phyloP scores from a whole-genome alignment of 495 filamentous ascomycete genomes.

The Pseudoneurospora amorphoporcata region DNA sequence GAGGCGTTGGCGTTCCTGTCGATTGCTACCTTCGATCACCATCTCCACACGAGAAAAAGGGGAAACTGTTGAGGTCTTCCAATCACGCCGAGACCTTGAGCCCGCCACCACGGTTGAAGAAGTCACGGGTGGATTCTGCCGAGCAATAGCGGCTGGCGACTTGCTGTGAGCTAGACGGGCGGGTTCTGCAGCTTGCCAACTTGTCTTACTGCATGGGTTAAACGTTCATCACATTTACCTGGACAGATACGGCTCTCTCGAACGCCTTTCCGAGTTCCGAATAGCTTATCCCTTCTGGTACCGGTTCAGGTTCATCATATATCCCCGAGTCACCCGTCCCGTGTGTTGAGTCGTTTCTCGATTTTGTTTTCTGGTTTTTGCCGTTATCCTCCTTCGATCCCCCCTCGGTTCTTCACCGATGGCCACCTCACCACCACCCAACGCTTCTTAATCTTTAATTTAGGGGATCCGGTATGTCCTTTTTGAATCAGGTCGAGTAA shows the following conservation, averaged over 20 bases:
- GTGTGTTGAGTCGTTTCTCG: background rate
- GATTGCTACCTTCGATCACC: background rate
- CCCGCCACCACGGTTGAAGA: background rate
- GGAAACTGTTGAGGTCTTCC: background rate
- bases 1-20: background rate
- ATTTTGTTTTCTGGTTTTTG: background rate
- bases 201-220: background rate
- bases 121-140: background rate
- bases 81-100: background rate
- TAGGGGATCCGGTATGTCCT: slow-evolving; percentile 32
- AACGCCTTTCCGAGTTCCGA: slow-evolving; percentile 1
- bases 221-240: background rate
- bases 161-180: background rate
- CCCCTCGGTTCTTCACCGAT: slow-evolving; percentile 7
- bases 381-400: slow-evolving; percentile 9
- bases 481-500: background rate
- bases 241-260: slow-evolving; percentile 3
- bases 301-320: background rate
- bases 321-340: slow-evolving; percentile 2
- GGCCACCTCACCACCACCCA: slow-evolving; percentile 17
- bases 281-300: background rate
- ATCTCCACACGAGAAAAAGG: background rate
- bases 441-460: slow-evolving; percentile 21
- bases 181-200: background rate
- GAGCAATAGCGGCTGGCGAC: background rate